phyloP scores from a whole-genome alignment of 2,329 filamentous ascomycete species.

The Cadophora gregata region DNA sequence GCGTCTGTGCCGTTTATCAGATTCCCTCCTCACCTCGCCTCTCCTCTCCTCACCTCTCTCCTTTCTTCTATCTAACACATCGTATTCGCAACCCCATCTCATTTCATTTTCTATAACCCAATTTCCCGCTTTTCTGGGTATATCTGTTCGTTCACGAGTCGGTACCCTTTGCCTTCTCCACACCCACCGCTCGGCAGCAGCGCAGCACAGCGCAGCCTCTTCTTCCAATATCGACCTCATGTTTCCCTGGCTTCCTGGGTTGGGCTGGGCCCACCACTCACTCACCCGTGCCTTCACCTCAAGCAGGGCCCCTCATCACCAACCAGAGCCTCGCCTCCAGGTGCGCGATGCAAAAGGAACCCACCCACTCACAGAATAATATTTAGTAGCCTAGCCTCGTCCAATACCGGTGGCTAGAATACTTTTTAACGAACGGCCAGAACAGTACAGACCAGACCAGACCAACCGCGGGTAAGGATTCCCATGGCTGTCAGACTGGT shows the following conservation, averaged over 20 bases:
- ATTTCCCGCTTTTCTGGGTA: background rate
- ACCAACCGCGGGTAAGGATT: conserved; percentile 17
- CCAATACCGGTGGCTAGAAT: conserved; percentile 3
- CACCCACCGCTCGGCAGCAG: conserved; percentile 15
- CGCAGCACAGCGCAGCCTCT: no score
- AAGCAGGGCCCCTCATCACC: conserved; percentile 20
- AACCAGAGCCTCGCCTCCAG: conserved; percentile 24
- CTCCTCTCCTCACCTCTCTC: background rate
- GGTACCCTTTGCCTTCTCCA: background rate
- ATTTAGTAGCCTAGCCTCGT: conserved; percentile 22
- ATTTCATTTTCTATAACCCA: conserved; percentile 1
- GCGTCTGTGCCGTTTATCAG: conserved; percentile 1
- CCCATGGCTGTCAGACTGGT: conserved; percentile 25
- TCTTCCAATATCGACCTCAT: conserved; percentile 19
- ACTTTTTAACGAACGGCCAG: no score
- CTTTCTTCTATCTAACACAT: background rate
- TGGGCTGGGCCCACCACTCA: no score
- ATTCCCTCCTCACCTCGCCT: background rate
- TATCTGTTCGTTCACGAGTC: background rate
- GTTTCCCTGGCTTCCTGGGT: conserved; percentile 8
- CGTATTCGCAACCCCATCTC: background rate
- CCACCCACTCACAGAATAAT: conserved; percentile 13
- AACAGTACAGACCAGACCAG: no score
- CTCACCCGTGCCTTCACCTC: no score
- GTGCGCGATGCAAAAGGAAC: no score